Evolutionary conservation across 2,329 filamentous ascomycete species (phyloP), one percentile per base, ranked within the genome.

Genomic region (Colletotrichum sidae): DNA sequence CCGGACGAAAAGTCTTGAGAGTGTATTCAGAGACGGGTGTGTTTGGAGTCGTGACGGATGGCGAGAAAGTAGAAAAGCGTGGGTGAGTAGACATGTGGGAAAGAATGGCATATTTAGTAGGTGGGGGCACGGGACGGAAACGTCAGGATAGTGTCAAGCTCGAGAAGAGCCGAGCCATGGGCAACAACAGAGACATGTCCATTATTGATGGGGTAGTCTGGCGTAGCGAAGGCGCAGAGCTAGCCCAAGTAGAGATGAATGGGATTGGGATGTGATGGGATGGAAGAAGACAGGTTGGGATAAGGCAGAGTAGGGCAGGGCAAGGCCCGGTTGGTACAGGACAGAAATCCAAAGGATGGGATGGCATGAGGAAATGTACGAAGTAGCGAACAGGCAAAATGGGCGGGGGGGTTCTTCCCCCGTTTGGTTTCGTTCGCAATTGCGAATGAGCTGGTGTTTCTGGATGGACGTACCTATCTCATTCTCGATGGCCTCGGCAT

Each of bases 391-490:
- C 51, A 46, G 50, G 17, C 47, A 55, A 38, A 44, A 11, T 58
- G 34, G 41, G 25, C 15, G 11, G 56, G 37, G 42, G 55, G 58
- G 17, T 50, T 65, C 52, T 53, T 63, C 57, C 55, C 39, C 58
- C 58, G 45, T 57, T 53, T 50, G 5, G 25, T 15, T 52, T 65
- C 52, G 58, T 62, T 66, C 63, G 63, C 63, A 63, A 66, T 66
- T 57, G 63, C 63, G 63, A 66, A 66, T 47, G 63, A 66, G 33
- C 52, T 63, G 63, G 52, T 47, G 58, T 66, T 65, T 11, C 39
- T 56, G 50, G 12, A 38, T 56, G 50, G 12, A 38, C 17, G 51
- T 55, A 41, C 45, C 1, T 25, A 4, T 25, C 25, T 25, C 25
- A 25, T 37, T 44, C 15, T n/a, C 49, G 37, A 25, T 25, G 12